These are phyloP conservation scores for Corynascus novoguineensis DNA, from an alignment of 495 filamentous ascomycete genomes.

Conservation along the genomic window DNA sequence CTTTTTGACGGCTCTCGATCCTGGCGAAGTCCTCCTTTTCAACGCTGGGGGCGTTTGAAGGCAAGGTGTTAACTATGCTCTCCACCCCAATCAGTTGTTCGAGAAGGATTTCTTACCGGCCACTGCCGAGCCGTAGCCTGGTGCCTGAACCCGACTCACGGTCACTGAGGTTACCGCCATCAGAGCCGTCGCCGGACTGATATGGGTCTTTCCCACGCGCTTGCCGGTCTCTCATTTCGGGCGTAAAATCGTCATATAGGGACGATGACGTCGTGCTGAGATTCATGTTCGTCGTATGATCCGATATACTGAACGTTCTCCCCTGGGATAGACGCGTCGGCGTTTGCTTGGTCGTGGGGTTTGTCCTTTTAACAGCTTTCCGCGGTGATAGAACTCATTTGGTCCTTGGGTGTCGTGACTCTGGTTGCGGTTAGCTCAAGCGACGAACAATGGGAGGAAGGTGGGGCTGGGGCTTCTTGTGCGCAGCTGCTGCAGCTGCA, in stretches of 20 bases:
- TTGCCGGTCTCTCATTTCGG: constrained; percentile 47
- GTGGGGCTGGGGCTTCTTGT: background rate
- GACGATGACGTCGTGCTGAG: constrained; percentile 10
- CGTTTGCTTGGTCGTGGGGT: too few relatives aligned
- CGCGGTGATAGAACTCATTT: too few relatives aligned
- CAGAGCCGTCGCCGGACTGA: constrained; percentile 22
- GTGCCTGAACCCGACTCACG: constrained; percentile 16
- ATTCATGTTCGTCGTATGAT: too few relatives aligned
- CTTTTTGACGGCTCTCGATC: constrained; percentile 36
- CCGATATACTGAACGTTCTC: too few relatives aligned
- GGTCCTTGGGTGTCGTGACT: too few relatives aligned
- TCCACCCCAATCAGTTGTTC: background rate
- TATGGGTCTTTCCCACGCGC: constrained; percentile 51
- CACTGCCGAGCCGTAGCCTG: constrained; percentile 13
- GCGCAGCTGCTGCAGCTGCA: background rate
- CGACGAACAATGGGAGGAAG: background rate
- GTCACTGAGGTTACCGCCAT: constrained; percentile 26
- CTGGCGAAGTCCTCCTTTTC: constrained; percentile 27
- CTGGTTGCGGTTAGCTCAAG: background rate
- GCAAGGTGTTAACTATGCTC: background rate
- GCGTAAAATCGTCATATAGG: constrained; percentile 26
- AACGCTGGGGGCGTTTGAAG: background rate
- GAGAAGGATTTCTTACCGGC: constrained; percentile 9
- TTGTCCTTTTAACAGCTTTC: too few relatives aligned
- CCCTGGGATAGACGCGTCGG: too few relatives aligned